Conservation (phyloP, 2,329 filamentous ascomycete genomes). For the Cladophialophora exuberans region DNA sequence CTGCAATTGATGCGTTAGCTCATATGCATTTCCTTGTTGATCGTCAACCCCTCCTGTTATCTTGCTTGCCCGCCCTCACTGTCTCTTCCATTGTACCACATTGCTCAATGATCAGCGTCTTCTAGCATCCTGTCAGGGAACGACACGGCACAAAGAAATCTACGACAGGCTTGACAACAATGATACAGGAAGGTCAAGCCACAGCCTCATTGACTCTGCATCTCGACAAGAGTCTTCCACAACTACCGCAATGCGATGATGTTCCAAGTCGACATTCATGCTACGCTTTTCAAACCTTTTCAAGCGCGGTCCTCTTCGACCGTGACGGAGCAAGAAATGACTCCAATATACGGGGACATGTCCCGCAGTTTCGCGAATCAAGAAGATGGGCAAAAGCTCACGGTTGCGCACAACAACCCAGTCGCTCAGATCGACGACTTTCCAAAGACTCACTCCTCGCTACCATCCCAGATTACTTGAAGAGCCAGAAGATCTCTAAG, state of each 20-base stretch:
- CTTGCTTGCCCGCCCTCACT: too few species aligned
- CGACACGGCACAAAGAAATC: too few species aligned
- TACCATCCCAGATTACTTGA: not conserved
- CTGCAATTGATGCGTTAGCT: too few species aligned
- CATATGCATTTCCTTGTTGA: too few species aligned
- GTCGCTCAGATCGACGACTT: too few species aligned
- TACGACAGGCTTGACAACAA: too few species aligned
- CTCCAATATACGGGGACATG: not conserved
- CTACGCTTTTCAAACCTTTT: conserved; percentile 13
- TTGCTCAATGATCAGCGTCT: too few species aligned
- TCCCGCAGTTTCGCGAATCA: conserved; percentile 27
- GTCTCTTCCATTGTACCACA: too few species aligned
- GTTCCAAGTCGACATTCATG: not conserved
- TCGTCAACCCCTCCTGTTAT: too few species aligned
- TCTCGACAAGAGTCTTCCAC: conserved; percentile 18
- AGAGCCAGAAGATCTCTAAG: not conserved
- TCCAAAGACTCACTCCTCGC: not conserved
- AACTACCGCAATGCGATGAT: conserved; percentile 19
- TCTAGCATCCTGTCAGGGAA: too few species aligned
- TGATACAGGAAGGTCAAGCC: too few species aligned
- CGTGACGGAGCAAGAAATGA: conserved; percentile 3
- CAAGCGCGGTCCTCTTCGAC: conserved; percentile 18
- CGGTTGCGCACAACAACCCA: not conserved
- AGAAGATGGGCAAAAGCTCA: conserved; percentile 23
- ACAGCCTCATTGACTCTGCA: too few species aligned